These are phyloP conservation scores for Alternaria consortialis DNA, from an alignment of 2,329 filamentous ascomycete species.

Conservation along the genomic window DNA sequence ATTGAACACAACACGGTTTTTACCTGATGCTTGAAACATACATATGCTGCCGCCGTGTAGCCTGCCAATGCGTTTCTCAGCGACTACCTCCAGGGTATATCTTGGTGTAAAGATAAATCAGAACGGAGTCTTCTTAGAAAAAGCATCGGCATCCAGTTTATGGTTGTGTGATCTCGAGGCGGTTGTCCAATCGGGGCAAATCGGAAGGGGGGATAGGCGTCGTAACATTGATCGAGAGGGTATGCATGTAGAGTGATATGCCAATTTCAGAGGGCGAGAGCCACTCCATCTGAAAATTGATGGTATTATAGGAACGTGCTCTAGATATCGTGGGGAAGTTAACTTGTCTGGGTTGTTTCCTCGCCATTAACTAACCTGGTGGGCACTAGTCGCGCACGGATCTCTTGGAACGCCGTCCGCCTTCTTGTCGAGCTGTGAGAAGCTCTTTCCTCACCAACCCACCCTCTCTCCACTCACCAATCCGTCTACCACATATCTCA, in stretches of 20 bases:
- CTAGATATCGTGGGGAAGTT: neutral
- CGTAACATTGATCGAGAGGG: neutral
- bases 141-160: neutral
- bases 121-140: too few relatives aligned
- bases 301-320: neutral
- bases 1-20: neutral
- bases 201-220: neutral
- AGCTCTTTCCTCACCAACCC: conserved; percentile 36
- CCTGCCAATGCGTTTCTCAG: too few relatives aligned
- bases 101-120: too few relatives aligned
- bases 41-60: too few relatives aligned
- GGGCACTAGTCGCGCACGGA: conserved; percentile 20
- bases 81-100: too few relatives aligned
- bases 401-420: conserved; percentile 8
- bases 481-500: conserved; percentile 57
- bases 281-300: neutral
- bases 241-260: neutral
- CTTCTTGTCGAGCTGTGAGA: conserved; percentile 21
- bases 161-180: neutral
- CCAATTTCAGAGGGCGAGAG: neutral
- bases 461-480: conserved; percentile 39
- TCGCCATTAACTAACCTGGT: conserved; percentile 10
- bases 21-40: too few relatives aligned
- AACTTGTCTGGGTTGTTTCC: neutral
- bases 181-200: neutral